A percentile compares a stretch with the other conserved stretches of the same genome.
Evolutionary conservation across 495 filamentous ascomycete species (phyloP).

Genomic region (Penicillium waksmanii): DNA sequence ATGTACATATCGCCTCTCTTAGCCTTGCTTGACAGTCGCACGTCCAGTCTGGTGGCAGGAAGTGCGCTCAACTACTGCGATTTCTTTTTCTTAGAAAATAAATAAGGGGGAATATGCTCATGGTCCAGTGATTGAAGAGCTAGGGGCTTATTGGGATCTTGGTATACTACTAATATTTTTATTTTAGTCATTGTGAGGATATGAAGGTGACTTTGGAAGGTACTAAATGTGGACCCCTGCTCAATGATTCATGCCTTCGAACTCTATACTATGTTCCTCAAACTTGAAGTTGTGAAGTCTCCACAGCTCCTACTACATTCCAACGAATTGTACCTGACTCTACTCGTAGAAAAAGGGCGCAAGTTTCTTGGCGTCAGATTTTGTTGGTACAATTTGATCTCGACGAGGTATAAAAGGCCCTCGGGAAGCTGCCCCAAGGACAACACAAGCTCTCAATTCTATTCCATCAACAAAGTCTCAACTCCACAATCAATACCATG

Average conservation of each 20-base stretch:
- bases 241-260: background rate
- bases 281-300: background rate
- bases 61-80: background rate
- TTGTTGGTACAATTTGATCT: background rate
- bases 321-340: background rate
- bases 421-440: background rate
- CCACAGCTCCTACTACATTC: background rate
- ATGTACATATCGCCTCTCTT: background rate
- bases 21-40: background rate
- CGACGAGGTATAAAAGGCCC: background rate
- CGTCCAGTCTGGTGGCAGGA: background rate
- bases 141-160: background rate
- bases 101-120: background rate
- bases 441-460: background rate
- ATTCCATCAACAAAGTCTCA: background rate
- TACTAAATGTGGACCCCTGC: background rate
- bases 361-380: background rate
- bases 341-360: background rate
- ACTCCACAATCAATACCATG: conserved; percentile 8
- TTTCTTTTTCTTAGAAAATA: background rate
- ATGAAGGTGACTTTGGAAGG: background rate
- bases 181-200: background rate
- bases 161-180: background rate
- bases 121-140: background rate
- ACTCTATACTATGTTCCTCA: background rate